Evolutionary conservation across 352 stramenopile species (phyloP).

Genomic region (Nothophytophthora sp.): DNA sequence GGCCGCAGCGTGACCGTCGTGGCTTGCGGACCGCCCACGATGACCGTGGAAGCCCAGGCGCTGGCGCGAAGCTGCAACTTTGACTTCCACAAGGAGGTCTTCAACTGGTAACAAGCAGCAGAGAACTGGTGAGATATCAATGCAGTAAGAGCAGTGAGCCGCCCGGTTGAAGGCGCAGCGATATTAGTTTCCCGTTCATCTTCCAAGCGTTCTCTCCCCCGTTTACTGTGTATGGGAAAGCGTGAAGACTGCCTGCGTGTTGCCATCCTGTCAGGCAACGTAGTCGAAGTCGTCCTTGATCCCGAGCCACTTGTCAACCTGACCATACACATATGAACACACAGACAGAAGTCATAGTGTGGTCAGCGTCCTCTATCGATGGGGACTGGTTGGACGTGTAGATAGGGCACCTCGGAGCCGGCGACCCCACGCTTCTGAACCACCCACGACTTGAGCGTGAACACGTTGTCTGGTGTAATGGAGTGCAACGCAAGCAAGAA

Average conservation of each 20-base stretch:
- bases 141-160: no score
- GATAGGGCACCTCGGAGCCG: conserved; percentile 59
- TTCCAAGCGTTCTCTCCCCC: neutral
- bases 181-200: conserved; percentile 20
- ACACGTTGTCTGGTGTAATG: conserved; percentile 66
- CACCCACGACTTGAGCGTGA: conserved; percentile 81
- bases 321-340: no score
- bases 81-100: conserved; percentile 87
- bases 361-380: no score
- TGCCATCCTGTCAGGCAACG: conserved; percentile 73
- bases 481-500: neutral
- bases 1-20: conserved; percentile 65
- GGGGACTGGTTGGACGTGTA: no score
- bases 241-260: no score
- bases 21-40: conserved; percentile 70
- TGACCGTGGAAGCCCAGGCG: conserved; percentile 66
- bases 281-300: conserved; percentile 90
- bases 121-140: no score
- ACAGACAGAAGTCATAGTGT: no score
- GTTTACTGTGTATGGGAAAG: no score
- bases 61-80: conserved; percentile 67
- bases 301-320: conserved; percentile 87
- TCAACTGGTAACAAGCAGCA: conserved; percentile 86
- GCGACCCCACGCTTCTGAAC: conserved; percentile 75
- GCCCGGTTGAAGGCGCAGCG: conserved; percentile 14